These are phyloP conservation scores for Plectosphaerella cucumerina DNA, from an alignment of 2,329 filamentous ascomycete species.

Conservation along the genomic window DNA sequence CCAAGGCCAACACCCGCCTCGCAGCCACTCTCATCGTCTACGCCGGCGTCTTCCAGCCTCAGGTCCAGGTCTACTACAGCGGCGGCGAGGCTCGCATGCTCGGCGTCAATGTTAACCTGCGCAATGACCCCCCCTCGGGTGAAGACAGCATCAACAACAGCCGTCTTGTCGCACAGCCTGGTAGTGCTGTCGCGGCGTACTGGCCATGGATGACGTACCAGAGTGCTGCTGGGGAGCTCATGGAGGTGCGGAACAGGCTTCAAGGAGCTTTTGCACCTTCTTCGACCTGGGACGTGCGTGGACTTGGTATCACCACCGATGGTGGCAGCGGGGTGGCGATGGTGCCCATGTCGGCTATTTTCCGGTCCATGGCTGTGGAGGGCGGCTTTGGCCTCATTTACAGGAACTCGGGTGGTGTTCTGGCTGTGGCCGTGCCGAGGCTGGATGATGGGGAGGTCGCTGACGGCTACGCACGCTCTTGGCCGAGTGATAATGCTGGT, in stretches of 20 bases:
- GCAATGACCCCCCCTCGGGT: not conserved
- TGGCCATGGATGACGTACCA: constrained; percentile 3
- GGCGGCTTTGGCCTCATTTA: constrained; percentile 4
- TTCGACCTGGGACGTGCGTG: not conserved
- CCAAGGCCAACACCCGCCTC: not conserved
- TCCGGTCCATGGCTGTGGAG: constrained; percentile 1
- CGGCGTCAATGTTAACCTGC: constrained; percentile 3
- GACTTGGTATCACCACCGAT: not conserved
- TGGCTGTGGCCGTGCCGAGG: not conserved
- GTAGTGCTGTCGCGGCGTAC: not conserved
- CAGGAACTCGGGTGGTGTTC: not conserved
- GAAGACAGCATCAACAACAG: constrained; percentile 4
- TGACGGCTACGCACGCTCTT: not conserved
- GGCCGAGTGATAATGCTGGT: not conserved
- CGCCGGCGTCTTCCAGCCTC: not conserved
- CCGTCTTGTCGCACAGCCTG: not conserved
- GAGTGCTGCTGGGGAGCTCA: not conserved
- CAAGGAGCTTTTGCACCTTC: not conserved
- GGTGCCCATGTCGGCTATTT: constrained; percentile 3
- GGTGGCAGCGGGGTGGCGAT: not conserved
- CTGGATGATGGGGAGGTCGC: not conserved
- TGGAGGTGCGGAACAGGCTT: constrained; percentile 3
- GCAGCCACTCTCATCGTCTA: not conserved
- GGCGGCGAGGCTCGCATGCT: not conserved
- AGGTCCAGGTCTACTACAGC: constrained; percentile 2